Evolutionary conservation across 2,329 filamentous ascomycete genomes (phyloP).

Genomic region (Trematosphaeria pertusa): DNA sequence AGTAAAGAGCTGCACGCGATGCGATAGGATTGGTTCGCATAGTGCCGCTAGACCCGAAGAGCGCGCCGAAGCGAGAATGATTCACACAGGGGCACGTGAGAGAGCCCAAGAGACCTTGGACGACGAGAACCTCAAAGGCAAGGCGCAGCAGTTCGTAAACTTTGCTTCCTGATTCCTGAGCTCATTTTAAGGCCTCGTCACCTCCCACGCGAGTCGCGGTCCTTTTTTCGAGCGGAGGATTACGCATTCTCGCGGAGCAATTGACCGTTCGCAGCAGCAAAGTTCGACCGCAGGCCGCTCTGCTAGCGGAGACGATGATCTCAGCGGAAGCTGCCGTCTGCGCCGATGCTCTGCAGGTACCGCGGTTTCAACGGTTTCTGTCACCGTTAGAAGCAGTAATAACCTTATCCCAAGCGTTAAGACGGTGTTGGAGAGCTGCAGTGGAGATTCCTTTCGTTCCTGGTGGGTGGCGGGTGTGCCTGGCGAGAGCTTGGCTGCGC

Average conservation of each 20-base stretch:
- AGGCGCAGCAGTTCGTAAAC: not conserved
- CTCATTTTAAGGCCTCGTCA: not conserved
- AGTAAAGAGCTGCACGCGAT: conserved; percentile 2
- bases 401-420: not conserved
- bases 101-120: not conserved
- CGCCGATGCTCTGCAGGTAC: too few relatives aligned
- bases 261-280: too few relatives aligned
- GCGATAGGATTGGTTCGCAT: conserved; percentile 9
- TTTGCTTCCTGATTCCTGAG: not conserved
- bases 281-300: not conserved
- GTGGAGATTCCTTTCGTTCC: not conserved
- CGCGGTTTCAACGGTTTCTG: too few relatives aligned
- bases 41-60: not conserved
- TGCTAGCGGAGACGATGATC: too few relatives aligned
- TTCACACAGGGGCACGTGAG: conserved; percentile 9
- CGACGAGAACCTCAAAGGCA: not conserved
- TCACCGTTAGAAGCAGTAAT: too few relatives aligned
- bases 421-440: conserved; percentile 3
- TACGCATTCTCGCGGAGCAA: not conserved
- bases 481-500: conserved; percentile 13
- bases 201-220: too few relatives aligned
- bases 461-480: conserved; percentile 10
- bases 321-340: too few relatives aligned
- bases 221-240: too few relatives aligned
- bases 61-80: conserved; percentile 14